A percentile compares a stretch with the other conserved stretches of the same genome.
phyloP scores from a whole-genome alignment of 192 early-diverging fungal genomes.

The Entomortierella parvispora region DNA sequence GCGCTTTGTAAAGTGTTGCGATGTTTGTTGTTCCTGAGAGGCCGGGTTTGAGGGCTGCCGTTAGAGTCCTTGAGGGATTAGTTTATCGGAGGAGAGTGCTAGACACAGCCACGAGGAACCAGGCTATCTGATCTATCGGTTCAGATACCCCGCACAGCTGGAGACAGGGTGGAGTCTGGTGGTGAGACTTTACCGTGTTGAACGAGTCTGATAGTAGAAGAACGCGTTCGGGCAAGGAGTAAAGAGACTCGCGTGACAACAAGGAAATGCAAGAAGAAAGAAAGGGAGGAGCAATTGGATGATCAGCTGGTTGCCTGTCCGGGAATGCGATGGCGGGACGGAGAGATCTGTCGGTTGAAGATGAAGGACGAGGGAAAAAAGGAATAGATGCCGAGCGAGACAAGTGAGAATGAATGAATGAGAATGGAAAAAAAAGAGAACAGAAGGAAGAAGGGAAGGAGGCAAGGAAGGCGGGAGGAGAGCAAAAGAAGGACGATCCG shows the following conservation, averaged over 20 bases:
- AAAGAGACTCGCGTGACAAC: slow-evolving; percentile 1
- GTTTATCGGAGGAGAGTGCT: no score
- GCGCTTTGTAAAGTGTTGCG: background rate
- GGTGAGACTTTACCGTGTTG: no score
- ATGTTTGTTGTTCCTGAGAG: no score
- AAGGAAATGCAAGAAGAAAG: background rate
- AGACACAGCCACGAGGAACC: no score
- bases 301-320: background rate
- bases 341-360: background rate
- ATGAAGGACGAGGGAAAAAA: background rate
- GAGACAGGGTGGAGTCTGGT: no score
- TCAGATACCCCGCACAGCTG: no score
- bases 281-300: background rate
- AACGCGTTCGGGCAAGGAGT: background rate
- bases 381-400: slow-evolving; percentile 2
- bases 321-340: background rate
- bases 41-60: no score
- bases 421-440: background rate
- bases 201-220: background rate
- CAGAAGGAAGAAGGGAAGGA: background rate
- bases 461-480: background rate
- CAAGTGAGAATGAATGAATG: background rate
- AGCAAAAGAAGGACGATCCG: background rate
- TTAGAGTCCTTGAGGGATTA: no score
- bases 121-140: no score